Conservation (phyloP, 2,329 filamentous ascomycete genomes). For the Aspergillus sojae region DNA sequence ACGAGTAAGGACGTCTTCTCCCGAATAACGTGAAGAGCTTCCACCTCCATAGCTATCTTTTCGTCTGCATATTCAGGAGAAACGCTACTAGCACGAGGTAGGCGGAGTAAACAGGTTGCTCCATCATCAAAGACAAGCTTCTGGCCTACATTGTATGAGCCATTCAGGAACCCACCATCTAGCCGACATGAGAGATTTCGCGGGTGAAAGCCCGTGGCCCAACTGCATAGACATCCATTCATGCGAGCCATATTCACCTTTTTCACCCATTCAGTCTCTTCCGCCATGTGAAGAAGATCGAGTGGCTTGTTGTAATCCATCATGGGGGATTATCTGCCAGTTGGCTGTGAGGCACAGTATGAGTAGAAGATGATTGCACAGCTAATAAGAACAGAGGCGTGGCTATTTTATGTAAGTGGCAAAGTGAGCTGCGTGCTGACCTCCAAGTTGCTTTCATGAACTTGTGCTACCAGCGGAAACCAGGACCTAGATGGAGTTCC, state of each 20-base stretch:
- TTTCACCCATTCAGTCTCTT: not conserved
- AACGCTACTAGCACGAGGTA: not conserved
- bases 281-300: constrained; percentile 1
- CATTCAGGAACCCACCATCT: not conserved
- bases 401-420: not conserved
- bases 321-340: not conserved
- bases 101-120: not conserved
- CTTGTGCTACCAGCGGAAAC: no score
- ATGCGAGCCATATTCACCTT: constrained; percentile 6
- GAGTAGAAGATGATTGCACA: not conserved
- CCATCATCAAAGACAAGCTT: not conserved
- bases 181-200: not conserved
- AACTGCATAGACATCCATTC: not conserved
- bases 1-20: not conserved
- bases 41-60: not conserved
- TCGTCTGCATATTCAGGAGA: constrained; percentile 4
- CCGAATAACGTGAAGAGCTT: not conserved
- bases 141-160: not conserved
- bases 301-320: constrained; percentile 1
- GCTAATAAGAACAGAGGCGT: not conserved
- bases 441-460: not conserved
- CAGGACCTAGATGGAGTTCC: no score
- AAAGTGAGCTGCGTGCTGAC: not conserved
- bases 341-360: not conserved
- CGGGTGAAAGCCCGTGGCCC: not conserved